Evolutionary conservation across 495 filamentous ascomycete genomes (phyloP).

Genomic region (Schizothecium vesticola): DNA sequence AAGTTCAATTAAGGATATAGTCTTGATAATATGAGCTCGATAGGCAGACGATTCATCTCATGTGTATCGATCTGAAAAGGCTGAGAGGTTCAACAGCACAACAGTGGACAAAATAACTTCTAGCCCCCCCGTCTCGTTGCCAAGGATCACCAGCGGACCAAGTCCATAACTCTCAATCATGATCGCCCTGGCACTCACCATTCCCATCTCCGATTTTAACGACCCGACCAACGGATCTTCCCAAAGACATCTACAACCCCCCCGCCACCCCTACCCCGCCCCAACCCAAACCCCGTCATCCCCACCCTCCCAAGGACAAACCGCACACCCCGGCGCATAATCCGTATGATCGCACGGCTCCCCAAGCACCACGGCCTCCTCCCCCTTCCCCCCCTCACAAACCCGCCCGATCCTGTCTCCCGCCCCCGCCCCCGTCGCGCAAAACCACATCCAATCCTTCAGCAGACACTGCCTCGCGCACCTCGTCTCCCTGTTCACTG

Average conservation of each 20-base stretch:
- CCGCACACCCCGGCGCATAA: slow-evolving; percentile 13
- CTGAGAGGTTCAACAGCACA: too few species aligned
- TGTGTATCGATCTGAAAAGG: too few species aligned
- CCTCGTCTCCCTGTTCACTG: slow-evolving; percentile 10
- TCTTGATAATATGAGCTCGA: too few species aligned
- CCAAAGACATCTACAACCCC: not conserved
- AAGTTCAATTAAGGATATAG: too few species aligned
- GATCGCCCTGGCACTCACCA: too few species aligned
- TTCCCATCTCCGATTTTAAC: not conserved
- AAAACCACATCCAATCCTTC: slow-evolving; percentile 22
- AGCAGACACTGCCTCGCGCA: slow-evolving; percentile 18
- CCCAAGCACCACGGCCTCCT: slow-evolving; percentile 1
- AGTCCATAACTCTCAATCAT: too few species aligned
- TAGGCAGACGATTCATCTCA: too few species aligned
- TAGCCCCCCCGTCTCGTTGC: too few species aligned
- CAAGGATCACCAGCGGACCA: too few species aligned
- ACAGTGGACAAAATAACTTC: too few species aligned
- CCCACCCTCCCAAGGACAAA: slow-evolving; percentile 7
- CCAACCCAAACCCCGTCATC: slow-evolving; percentile 2
- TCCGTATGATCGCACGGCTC: slow-evolving; percentile 26
- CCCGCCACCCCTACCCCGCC: not conserved
- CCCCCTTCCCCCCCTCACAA: slow-evolving; percentile 26
- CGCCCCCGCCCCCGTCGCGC: not conserved
- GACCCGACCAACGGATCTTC: not conserved
- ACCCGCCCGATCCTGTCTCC: slow-evolving; percentile 42